Evolutionary conservation across 768 basidiomycete genomes (phyloP).

Genomic region (Boletus speciosus): DNA sequence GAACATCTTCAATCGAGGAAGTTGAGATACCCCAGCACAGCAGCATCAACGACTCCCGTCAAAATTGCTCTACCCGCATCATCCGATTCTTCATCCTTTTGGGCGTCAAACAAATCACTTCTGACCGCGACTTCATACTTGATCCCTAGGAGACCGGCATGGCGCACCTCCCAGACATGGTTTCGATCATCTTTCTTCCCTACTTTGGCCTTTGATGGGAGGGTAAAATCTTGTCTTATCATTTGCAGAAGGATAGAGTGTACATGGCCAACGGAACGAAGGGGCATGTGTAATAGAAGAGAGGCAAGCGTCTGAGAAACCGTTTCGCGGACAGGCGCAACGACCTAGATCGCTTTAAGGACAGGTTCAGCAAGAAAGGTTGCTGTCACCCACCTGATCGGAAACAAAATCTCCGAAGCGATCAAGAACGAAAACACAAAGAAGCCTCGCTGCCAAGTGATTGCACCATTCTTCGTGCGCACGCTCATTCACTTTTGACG

Average conservation of each 20-base stretch:
- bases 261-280: slow-evolving; percentile 72
- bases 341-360: slow-evolving; percentile 46
- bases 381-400: slow-evolving; percentile 57
- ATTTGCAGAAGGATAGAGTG: slow-evolving; percentile 85
- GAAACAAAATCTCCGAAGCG: slow-evolving; percentile 98
- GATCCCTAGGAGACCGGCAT: slow-evolving; percentile 95
- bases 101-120: slow-evolving; percentile 64
- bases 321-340: slow-evolving; percentile 95
- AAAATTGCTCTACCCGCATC: slow-evolving; percentile 56
- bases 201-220: slow-evolving; percentile 35
- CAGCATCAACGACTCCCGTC: slow-evolving; percentile 82
- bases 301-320: slow-evolving; percentile 93
- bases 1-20: not conserved
- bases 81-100: slow-evolving; percentile 33
- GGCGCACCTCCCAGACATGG: slow-evolving; percentile 95
- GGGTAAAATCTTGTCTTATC: slow-evolving; percentile 83
- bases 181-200: slow-evolving; percentile 37
- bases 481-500: slow-evolving; percentile 54
- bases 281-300: slow-evolving; percentile 83
- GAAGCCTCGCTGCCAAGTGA: slow-evolving; percentile 76
- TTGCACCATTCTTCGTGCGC: slow-evolving; percentile 89
- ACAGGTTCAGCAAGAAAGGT: not conserved
- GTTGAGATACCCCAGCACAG: slow-evolving; percentile 71
- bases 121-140: slow-evolving; percentile 98
- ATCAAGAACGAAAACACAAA: slow-evolving; percentile 89